Evolutionary conservation across 768 basidiomycete genomes (phyloP).

Genomic region (Lactifluus echinatus): DNA sequence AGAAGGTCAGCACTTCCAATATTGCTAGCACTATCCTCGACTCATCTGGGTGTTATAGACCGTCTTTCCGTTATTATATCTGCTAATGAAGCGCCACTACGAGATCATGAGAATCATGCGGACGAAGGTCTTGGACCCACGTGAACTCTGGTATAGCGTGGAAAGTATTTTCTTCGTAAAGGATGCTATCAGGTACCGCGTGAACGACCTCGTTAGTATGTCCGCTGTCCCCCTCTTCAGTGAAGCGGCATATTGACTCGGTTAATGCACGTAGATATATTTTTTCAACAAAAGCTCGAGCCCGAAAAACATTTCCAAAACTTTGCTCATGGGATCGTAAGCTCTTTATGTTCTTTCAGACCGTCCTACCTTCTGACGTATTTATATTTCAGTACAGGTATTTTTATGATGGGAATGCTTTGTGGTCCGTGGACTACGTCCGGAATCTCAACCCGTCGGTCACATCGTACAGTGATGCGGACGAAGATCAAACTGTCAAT

Average conservation of each 20-base stretch:
- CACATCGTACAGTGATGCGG: constrained; percentile 4
- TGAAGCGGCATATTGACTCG: neutral
- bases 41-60: neutral
- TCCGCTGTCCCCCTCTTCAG: neutral
- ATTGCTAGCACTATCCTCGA: neutral
- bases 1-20: constrained; percentile 21
- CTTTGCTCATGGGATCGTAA: constrained; percentile 22
- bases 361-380: neutral
- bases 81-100: constrained; percentile 20
- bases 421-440: constrained; percentile 7
- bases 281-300: constrained; percentile 20
- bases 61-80: constrained; percentile 14
- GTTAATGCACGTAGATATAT: constrained; percentile 11
- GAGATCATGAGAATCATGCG: constrained; percentile 16
- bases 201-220: constrained; percentile 4
- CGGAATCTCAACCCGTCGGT: neutral
- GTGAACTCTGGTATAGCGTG: neutral
- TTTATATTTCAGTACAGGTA: constrained; percentile 3
- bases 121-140: neutral
- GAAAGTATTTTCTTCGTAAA: neutral
- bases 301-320: constrained; percentile 18
- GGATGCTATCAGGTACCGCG: constrained; percentile 1
- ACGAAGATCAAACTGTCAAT: constrained; percentile 3
- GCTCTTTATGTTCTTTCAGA: neutral
- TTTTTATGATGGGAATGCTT: neutral